phyloP scores from a whole-genome alignment of 495 filamentous ascomycete species.

The Friedmanniomyces simplex region DNA sequence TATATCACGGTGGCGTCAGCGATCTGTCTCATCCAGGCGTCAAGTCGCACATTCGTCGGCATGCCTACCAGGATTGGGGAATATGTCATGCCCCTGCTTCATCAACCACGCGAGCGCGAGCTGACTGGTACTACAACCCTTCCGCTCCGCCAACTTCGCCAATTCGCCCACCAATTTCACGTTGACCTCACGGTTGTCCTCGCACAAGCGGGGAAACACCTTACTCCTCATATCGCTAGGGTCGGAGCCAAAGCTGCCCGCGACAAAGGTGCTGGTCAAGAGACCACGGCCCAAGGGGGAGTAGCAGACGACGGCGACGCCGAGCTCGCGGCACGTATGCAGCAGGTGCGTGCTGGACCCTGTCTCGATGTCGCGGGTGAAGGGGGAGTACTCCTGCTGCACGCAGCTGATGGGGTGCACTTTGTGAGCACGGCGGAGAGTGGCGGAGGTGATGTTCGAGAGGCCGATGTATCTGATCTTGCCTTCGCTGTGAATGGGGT shows the following conservation, averaged over 20 bases:
- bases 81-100: conserved; percentile 48
- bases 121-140: conserved; percentile 40
- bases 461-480: conserved; percentile 47
- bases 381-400: conserved; percentile 41
- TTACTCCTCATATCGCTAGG: conserved; percentile 1
- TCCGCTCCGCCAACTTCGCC: conserved; percentile 36
- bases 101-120: conserved; percentile 50
- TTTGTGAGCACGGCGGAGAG: conserved; percentile 34
- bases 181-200: conserved; percentile 45
- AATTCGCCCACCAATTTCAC: conserved; percentile 38
- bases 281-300: conserved; percentile 42
- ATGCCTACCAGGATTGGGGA: conserved; percentile 56
- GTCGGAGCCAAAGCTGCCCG: background rate
- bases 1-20: too few species aligned
- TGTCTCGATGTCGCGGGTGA: conserved; percentile 36
- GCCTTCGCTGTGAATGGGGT: conserved; percentile 32
- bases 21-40: too few species aligned
- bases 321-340: conserved; percentile 38
- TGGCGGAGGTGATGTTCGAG: conserved; percentile 31
- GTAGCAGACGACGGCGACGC: conserved; percentile 38
- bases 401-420: conserved; percentile 31
- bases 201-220: conserved; percentile 38
- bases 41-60: too few species aligned
- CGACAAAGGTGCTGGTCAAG: conserved; percentile 29
- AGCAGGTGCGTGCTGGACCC: conserved; percentile 27